phyloP scores from a whole-genome alignment of 768 basidiomycete genomes.

The Russula griseocarnosa region DNA sequence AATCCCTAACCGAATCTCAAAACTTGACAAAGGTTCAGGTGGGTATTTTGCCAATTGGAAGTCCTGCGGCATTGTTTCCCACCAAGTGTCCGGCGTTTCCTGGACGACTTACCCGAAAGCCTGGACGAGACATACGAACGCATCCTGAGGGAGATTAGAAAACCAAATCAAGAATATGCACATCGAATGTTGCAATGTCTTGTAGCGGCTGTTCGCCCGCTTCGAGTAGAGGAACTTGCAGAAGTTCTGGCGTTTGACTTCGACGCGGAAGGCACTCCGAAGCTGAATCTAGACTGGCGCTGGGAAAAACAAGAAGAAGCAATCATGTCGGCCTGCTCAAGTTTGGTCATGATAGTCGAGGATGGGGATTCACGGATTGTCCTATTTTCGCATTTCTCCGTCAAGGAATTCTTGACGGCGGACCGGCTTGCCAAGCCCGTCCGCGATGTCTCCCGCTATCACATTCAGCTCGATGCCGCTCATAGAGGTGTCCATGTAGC shows the following conservation, averaged over 20 bases:
- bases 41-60: constrained; percentile 11
- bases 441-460: neutral
- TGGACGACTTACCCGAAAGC: neutral
- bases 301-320: neutral
- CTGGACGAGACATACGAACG: constrained; percentile 9
- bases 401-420: constrained; percentile 3
- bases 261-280: neutral
- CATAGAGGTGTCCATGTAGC: too few species aligned
- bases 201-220: neutral
- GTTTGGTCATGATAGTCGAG: neutral
- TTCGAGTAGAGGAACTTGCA: neutral
- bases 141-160: neutral
- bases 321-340: neutral
- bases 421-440: neutral
- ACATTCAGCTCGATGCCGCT: neutral
- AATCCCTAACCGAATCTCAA: too few species aligned
- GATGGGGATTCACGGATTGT: neutral
- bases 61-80: constrained; percentile 1
- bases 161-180: neutral
- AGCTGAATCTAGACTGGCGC: neutral
- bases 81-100: neutral
- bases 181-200: constrained; percentile 4
- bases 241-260: neutral
- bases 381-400: constrained; percentile 4
- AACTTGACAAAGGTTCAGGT: constrained; percentile 5